Percentiles rank a stretch among this genome's conserved stretches.
These are phyloP conservation scores for Acephala macrosclerotiorum DNA, from an alignment of 2,329 filamentous ascomycete genomes.

Conservation along the genomic window DNA sequence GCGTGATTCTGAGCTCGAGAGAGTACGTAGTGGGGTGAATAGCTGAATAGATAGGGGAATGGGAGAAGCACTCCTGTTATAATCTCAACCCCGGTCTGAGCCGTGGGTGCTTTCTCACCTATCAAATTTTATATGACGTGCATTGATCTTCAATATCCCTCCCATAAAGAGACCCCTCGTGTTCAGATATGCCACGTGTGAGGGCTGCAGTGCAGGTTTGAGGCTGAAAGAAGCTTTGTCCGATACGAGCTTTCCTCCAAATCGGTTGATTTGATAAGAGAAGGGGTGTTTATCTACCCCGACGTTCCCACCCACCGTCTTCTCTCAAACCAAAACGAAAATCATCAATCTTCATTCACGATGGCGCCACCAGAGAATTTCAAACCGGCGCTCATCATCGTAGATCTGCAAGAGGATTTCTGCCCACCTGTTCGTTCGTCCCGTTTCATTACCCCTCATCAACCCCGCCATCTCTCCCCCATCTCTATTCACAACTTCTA, in stretches of 20 bases:
- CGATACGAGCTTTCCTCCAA: background rate
- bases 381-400: slow-evolving; percentile 71
- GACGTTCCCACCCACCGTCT: background rate
- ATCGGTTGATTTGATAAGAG: background rate
- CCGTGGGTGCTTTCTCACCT: background rate
- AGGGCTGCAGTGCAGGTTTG: slow-evolving; percentile 7
- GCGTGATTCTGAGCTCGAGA: slow-evolving; percentile 1
- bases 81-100: background rate
- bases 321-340: background rate
- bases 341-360: background rate
- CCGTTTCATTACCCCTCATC: background rate
- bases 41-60: slow-evolving; percentile 14
- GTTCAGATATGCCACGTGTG: slow-evolving; percentile 2
- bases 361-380: slow-evolving; percentile 41
- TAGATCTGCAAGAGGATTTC: slow-evolving; percentile 95
- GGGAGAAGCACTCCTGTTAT: background rate
- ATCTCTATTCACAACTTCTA: slow-evolving; percentile 2
- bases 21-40: background rate
- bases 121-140: background rate
- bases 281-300: background rate
- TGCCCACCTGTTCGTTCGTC: slow-evolving; percentile 78
- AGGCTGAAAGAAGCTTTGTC: slow-evolving; percentile 3
- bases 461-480: background rate
- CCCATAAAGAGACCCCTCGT: background rate
- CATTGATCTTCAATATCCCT: slow-evolving; percentile 2